Conservation (phyloP, 192 early-diverging fungal species). For the Linnemannia zychae region DNA sequence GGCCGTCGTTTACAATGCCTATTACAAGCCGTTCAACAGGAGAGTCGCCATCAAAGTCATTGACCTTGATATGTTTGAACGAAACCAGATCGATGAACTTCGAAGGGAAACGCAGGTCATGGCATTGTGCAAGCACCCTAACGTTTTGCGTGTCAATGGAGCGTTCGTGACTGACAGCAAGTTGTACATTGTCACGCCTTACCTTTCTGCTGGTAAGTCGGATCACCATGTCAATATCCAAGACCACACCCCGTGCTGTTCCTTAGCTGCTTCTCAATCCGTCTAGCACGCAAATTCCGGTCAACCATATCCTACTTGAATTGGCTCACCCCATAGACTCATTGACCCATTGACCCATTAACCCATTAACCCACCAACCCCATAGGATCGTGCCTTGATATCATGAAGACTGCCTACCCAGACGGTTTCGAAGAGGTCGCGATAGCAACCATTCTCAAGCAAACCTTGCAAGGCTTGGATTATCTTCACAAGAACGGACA, state of each 20-base stretch:
- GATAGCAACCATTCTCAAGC: conserved; percentile 86
- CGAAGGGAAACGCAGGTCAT: conserved; percentile 90
- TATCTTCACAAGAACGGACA: conserved; percentile 77
- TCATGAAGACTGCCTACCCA: conserved; percentile 90
- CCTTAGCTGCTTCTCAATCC: too few species aligned
- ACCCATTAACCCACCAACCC: background rate
- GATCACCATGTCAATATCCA: too few species aligned
- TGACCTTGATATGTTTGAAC: conserved; percentile 91
- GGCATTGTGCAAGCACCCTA: conserved; percentile 88
- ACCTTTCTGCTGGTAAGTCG: conserved; percentile 71
- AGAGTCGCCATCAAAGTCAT: conserved; percentile 87
- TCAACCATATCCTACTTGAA: background rate
- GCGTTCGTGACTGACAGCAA: conserved; percentile 87
- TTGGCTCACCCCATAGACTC: background rate
- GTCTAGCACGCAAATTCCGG: too few species aligned
- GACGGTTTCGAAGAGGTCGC: conserved; percentile 85
- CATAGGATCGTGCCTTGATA: conserved; percentile 85
- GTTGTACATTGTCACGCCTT: conserved; percentile 90
- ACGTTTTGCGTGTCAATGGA: conserved; percentile 86
- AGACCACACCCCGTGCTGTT: too few species aligned
- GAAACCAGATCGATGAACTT: conserved; percentile 93
- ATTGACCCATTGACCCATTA: background rate
- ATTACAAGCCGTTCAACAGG: conserved; percentile 78
- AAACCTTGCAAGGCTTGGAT: conserved; percentile 74
- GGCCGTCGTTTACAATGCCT: conserved; percentile 85